A percentile compares a stretch with the other conserved stretches of the same genome.
These are phyloP conservation scores for Rhododendron williamsianum DNA, from an alignment of 148 eudicot genomes.

Conservation along the genomic window DNA sequence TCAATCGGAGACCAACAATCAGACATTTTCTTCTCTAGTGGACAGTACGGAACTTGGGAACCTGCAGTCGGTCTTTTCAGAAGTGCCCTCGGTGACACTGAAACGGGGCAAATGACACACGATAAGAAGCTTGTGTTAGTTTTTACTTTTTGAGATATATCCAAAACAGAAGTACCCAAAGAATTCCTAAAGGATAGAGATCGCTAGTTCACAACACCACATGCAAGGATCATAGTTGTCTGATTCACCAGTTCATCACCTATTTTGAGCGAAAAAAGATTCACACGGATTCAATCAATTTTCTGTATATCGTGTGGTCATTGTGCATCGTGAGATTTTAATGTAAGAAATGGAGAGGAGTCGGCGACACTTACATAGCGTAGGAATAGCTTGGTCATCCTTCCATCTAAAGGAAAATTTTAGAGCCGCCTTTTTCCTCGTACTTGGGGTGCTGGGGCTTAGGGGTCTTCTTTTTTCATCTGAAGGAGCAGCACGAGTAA, in stretches of 20 bases:
- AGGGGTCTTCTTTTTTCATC: slow-evolving; percentile 50
- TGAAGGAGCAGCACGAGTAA: slow-evolving; percentile 30
- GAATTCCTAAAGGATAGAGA: background rate
- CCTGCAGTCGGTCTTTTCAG: slow-evolving; percentile 84
- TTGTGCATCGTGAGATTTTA: background rate
- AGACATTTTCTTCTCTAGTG: slow-evolving; percentile 64
- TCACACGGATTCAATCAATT: background rate
- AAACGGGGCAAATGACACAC: background rate
- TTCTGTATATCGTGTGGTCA: background rate
- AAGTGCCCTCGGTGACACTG: slow-evolving; percentile 74
- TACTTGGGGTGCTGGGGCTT: slow-evolving; percentile 55
- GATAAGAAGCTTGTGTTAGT: background rate
- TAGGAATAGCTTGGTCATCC: slow-evolving; percentile 50
- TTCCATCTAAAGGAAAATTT: slow-evolving; percentile 59
- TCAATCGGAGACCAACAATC: slow-evolving; percentile 85
- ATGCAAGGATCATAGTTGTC: background rate
- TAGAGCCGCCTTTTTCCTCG: slow-evolving; percentile 39
- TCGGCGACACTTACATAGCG: slow-evolving; percentile 33
- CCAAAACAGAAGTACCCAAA: background rate
- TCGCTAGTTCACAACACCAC: background rate
- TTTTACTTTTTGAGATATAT: background rate
- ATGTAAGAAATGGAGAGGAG: background rate
- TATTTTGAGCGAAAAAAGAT: background rate
- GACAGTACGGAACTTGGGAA: slow-evolving; percentile 76
- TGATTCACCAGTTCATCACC: background rate